These are phyloP conservation scores for Magnolia officinalis DNA, from an alignment of 164 flowering plant genomes.

Conservation along the genomic window DNA sequence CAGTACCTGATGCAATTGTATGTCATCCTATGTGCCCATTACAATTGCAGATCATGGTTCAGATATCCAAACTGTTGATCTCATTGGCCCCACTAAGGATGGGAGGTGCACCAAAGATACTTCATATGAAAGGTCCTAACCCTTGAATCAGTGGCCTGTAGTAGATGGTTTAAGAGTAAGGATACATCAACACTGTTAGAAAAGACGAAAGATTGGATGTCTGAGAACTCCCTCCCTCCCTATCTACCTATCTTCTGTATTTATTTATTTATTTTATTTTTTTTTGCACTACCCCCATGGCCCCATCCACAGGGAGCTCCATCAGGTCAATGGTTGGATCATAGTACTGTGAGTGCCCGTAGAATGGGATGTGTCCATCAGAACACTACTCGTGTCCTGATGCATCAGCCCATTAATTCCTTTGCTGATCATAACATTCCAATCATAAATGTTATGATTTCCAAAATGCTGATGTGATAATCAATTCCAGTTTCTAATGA, in stretches of 20 bases:
- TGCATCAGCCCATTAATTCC: background rate
- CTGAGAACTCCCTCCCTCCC: too few species aligned
- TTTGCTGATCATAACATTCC: background rate
- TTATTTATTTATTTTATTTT: too few species aligned
- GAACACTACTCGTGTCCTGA: background rate
- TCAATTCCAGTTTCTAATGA: too few species aligned
- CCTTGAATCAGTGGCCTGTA: background rate
- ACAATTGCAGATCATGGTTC: background rate
- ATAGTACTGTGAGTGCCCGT: too few species aligned
- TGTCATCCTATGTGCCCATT: background rate
- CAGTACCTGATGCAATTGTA: too few species aligned
- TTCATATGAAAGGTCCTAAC: background rate
- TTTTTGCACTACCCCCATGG: background rate
- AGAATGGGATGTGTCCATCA: too few species aligned
- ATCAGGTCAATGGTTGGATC: too few species aligned
- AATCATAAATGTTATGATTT: too few species aligned
- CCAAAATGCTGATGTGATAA: too few species aligned
- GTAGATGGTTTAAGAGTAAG: background rate
- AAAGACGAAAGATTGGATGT: too few species aligned
- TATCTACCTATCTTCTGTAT: too few species aligned
- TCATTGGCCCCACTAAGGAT: background rate
- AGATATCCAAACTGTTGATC: background rate
- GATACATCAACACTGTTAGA: background rate
- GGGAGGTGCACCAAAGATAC: background rate
- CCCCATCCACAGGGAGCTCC: too few species aligned